Evolutionary conservation across 805 yeast species (phyloP), one percentile per base, ranked within the genome.

Genomic region (Starmerella powellii): DNA sequence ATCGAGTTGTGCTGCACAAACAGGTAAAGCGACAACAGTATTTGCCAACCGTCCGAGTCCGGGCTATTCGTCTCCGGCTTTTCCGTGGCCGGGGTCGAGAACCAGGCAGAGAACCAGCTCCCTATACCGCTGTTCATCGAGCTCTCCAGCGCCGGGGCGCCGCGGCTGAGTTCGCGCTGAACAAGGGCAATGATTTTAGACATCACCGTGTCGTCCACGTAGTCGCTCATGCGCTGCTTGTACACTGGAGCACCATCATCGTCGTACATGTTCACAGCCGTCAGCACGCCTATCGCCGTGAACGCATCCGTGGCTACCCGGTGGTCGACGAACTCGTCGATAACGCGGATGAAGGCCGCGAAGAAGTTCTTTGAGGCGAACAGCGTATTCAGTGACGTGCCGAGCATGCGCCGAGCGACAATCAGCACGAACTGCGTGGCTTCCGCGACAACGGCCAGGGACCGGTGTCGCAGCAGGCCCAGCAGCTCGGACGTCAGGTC

Each of bases 361-460:
- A 65, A 65, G 45, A 65, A 51, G 47, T 64, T 64, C 28, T 57
- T 57, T 13, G 59, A 56, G 20, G 56, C 43, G 41, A 66, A 62
- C 42, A 54, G 55, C 8, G 60, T 47, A 13, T 56, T 54, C 8
- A 65, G 51, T 15, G 54, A 43, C 10, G 69, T 62, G n/a, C 57
- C 56, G 38, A 50, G 56, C 2, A 60, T 46, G 5, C 56, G 54
- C 2, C 59, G 57, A 0, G 60, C 63, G 1, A 59, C 50, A 3
- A 58, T 50, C 28, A 19, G 57, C 50, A 45, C 50, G 37, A 34
- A 55, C 33, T 23, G 39, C 16, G 38, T 34, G 12, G 48, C 46
- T 15, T 31, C 27, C 5, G 33, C 33, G 34, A 46, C 47, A 19
- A 47, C 41, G 6, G 15, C 38, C 2, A 26, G 35, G 12, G 35